Conservation (phyloP, 345 rosid species). For the Mercurialis annua region DNA sequence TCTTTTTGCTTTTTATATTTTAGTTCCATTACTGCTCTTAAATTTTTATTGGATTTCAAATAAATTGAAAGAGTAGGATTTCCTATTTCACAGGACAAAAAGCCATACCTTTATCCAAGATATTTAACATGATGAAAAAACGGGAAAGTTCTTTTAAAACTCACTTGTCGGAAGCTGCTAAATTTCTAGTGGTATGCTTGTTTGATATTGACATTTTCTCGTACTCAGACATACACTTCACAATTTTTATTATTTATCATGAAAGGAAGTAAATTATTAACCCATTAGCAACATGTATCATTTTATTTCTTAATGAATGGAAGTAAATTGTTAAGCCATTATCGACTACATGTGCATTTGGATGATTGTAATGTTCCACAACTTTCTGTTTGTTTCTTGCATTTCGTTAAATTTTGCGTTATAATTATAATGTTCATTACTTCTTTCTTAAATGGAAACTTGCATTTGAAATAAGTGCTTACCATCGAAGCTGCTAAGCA, state of each 20-base stretch:
- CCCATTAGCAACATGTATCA: not conserved
- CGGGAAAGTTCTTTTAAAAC: conserved; percentile 59
- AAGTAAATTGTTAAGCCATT: not conserved
- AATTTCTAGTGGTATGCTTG: conserved; percentile 46
- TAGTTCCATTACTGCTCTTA: not conserved
- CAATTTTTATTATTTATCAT: not conserved
- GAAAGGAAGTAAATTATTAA: not conserved
- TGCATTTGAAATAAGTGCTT: not conserved
- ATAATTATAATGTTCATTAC: not conserved
- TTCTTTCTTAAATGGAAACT: not conserved
- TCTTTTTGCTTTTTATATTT: not conserved
- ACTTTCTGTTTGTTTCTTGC: not conserved
- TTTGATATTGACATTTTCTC: conserved; percentile 17
- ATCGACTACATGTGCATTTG: not conserved
- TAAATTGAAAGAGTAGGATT: conserved; percentile 11
- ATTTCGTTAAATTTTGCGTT: not conserved
- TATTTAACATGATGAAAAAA: conserved; percentile 53
- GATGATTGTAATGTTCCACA: not conserved
- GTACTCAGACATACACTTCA: not conserved
- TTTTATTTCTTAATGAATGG: not conserved
- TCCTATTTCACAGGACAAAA: conserved; percentile 42
- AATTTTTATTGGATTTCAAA: conserved; percentile 13
- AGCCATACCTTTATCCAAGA: conserved; percentile 43
- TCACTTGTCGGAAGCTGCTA: conserved; percentile 44
- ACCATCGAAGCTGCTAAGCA: not conserved